Evolutionary conservation across 495 filamentous ascomycete genomes (phyloP), one percentile per base, ranked within the genome.

Genomic region (Pyrenopolyporus hunteri): DNA sequence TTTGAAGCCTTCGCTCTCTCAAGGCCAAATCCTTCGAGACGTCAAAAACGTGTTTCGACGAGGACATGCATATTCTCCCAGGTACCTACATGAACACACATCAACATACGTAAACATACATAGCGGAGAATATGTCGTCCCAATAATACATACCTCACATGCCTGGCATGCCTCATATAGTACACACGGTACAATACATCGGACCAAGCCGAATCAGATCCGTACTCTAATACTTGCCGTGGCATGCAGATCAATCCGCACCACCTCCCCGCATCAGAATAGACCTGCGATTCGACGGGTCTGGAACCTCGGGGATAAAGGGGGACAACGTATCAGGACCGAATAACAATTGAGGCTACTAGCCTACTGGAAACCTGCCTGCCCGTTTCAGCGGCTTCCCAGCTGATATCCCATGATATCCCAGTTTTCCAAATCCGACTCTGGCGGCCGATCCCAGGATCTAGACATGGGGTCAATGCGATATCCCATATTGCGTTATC

Each of bases 401-500:
- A 52, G 56, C 63, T 60, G 40, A 45, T 43, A 57, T 61, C 43
- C 19, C 17, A 28, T 9, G 20, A 45, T 45, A 45, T 45, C 20
- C 46, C 26, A 56, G 52, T 57, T 52, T 55, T 50, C 63, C 40
- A 39, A 66, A 52, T 57, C 46, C 63, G 35, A 54, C 57, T 39
- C 35, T 57, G 42, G 57, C 52, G 51, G 63, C 52, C 50, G 63
- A 66, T 66, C 63, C 63, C 57, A 61, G 57, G 63, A 56, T 61
- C 63, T 66, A 57, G 63, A 36, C 63, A 66, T 66, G 63, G 57
- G 51, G 53, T 13, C 5, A 61, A 57, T 57, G 63, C 47, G 48
- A 25, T 60, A 47, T 61, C 40, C 51, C 57, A 57, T 66, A 66
- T 66, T 61, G 63, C 63, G 63, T 66, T 66, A 66, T 66, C 63